Base-by-base conservation (phyloP, 345 rosid species). In the Gossypium ekmanianum region DNA sequence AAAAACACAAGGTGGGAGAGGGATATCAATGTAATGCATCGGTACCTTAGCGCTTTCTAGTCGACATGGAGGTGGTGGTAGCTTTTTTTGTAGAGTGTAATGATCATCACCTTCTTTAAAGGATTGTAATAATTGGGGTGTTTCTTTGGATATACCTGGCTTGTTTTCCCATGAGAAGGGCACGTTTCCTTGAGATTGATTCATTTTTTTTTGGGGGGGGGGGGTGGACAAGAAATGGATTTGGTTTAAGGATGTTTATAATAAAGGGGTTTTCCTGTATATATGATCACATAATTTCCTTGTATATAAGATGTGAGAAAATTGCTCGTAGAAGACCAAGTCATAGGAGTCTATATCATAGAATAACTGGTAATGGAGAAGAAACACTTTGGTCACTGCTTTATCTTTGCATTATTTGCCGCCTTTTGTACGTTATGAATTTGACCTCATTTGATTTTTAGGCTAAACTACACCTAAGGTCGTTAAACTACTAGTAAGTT, bases 11-110 rank as follows among this genome's bases (percentile, higher is more conserved):
- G 88, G 88, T 27, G 88, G 88, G 17, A 81, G 88, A 59, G 64
- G 64, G 12, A 87, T 68, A 7, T 24, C 68, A 17, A 71, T 58
- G 26, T 78, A 84, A 44, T 64, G 82, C 18, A 14, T 22, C 4
- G 75, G 58, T 20, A 22, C 17, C 63, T 58, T 75, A 3, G 61
- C 43, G 11, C 18, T 52, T 9, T 76, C 69, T 11, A 41, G 17
- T 12, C 82, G 85, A 61, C 79, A 75, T 0, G 87, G 88, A 34
- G 88, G 88, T 6, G 78, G 83, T 2, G 81, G 85, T 52, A 87
- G 82, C 79, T 83, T 80, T 47, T 69, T 80, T 47, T 69, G 34
- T 52, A 13, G 10, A 17, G 18, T 14, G 58, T 44, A 11, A 20
- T 17, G 41, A 34, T 34, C 41, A 34, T 5, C 41, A 34, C 41